Base-by-base conservation (phyloP, 805 yeast species). In the Danielia reshetovae region DNA sequence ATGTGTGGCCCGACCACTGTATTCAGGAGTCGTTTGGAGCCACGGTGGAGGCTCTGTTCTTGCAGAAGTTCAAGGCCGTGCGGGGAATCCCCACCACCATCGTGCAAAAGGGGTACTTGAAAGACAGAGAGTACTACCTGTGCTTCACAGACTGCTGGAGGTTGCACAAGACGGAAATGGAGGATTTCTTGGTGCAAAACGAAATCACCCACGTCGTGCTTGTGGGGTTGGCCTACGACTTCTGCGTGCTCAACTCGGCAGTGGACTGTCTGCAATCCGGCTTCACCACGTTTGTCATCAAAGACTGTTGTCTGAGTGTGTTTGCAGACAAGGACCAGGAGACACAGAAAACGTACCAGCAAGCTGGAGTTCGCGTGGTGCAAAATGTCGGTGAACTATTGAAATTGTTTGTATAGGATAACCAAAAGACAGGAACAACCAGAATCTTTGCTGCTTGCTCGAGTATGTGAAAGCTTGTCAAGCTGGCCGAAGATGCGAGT, bases 1-100 rank as follows among this genome's bases (percentile, higher is more conserved):
- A 71, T 0, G 67, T 87, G 3, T 89, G 97, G 97, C 97, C 97
- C 0, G 89, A 75, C 36, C 97, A 89, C 54, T 89, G 97, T 57
- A 75, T 89, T 11, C 89, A 85, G 50, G 68, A 70, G 33, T 68
- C 88, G 0, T 31, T 44, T 4, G 97, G 97, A 0, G 72, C 89
- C 0, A 67, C 71, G 24, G 66, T 84, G 22, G 84, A 85, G 4
- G 44, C 57, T 0, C 74, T 64, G 41, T 65, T 87, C 34, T 46
- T 59, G 32, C 52, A 55, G 9, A 49, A 46, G 1, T 58, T 76
- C 35, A 50, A 42, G 38, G 47, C 48, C 22, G 49, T 68, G 27
- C 61, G 63, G 38, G 40, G 43, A 4, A 56, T 69, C 3, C 63
- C 72, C 19, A 46, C 62, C 10, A 36, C 54, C 1, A 38, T 76